Evolutionary conservation across 148 eudicot genomes (phyloP).

Genomic region (Rhododendron henanense): DNA sequence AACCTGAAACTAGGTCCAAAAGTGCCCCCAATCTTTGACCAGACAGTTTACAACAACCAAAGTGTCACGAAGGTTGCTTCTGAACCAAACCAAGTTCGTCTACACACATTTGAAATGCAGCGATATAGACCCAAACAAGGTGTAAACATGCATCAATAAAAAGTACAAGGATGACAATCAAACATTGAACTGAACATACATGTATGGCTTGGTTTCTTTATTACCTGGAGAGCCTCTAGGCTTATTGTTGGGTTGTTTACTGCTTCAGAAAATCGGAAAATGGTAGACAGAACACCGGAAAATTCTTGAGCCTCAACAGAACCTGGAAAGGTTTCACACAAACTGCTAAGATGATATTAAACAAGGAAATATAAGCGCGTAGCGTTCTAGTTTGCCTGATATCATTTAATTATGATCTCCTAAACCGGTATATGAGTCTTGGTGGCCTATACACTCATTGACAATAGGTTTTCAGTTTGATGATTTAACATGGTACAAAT

Average conservation of each 20-base stretch:
- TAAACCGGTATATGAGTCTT: not conserved
- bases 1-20: not conserved
- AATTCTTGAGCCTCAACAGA: slow-evolving; percentile 32
- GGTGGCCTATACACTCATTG: not conserved
- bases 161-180: not conserved
- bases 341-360: not conserved
- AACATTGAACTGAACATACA: not conserved
- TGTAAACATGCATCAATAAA: not conserved
- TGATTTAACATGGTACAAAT: not conserved
- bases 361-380: not conserved
- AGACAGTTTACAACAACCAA: not conserved
- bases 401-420: not conserved
- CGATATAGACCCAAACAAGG: not conserved
- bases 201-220: not conserved
- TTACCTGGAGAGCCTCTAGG: slow-evolving; percentile 95
- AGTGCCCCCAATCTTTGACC: not conserved
- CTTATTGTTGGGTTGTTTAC: slow-evolving; percentile 46
- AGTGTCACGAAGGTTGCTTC: not conserved
- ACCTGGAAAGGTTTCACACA: slow-evolving; percentile 30
- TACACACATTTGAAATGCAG: not conserved
- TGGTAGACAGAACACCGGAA: slow-evolving; percentile 54
- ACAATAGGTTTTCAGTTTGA: not conserved
- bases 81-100: not conserved
- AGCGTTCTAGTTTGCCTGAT: not conserved
- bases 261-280: slow-evolving; percentile 60